Base-by-base conservation (phyloP, 176 grass and related monocot genomes). In the Carex myosuroides region DNA sequence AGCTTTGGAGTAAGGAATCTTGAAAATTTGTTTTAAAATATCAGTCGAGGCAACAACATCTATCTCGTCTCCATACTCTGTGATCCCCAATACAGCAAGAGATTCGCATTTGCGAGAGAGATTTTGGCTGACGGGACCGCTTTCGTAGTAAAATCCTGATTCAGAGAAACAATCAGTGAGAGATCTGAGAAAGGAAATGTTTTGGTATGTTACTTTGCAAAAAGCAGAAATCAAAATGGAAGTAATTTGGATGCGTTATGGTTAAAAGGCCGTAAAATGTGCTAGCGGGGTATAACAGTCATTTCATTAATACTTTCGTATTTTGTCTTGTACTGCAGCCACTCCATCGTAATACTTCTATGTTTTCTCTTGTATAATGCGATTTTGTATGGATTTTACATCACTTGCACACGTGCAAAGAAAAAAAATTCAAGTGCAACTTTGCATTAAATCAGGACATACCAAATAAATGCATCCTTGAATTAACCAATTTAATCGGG, bases 21-120 rank as follows among this genome's bases (percentile, higher is more conserved):
- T 99, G 73, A 99, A 99, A 89, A 95, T 99, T 72, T 99, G 96
- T 85, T 99, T 99, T 21, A 99, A 76, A 85, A 99, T 94, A 86
- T 99, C 96, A 78, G 93, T 87, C 61, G 96, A 89, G 13, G 96
- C 93, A 88, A 99, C 77, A 67, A 99, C 91, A 87, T 99, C 96
- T 89, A 99, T 88, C 88, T 95, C 91, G 60, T 95, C 91, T 13
- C 88, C 88, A 84, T 93, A 95, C 84, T 99, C 96, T 1, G 96
- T 89, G 50, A 99, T 71, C 63, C 93, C 96, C 59, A 88, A 99
- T 81, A 99, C 93, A 41, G 96, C 96, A 35, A 99, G 79, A 24
- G 96, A 88, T 86, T 99, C 96, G 21, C 96, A 99, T 87, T 99
- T 99, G 62, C 87, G 89, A 66, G 91, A 95, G 80, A 99, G 93